Conservation (phyloP, 305 asterid species). For the Fraxinus latifolia region DNA sequence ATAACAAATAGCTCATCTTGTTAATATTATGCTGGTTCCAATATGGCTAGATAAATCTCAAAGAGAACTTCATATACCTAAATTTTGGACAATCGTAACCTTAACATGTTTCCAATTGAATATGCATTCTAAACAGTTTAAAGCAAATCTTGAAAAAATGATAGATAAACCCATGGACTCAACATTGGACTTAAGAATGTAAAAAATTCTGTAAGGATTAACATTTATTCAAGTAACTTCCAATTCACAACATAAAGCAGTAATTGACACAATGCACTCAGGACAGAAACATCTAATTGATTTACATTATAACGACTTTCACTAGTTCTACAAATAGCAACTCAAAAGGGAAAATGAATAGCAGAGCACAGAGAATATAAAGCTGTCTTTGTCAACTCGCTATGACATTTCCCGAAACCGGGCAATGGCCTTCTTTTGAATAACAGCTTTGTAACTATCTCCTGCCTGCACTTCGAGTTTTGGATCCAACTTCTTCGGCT, state of each 20-base stretch:
- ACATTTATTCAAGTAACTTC: background rate
- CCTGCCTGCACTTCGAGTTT: slow-evolving; percentile 92
- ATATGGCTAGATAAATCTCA: background rate
- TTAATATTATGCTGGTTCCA: background rate
- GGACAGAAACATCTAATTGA: background rate
- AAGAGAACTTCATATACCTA: background rate
- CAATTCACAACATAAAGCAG: slow-evolving; percentile 1
- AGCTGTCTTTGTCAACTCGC: slow-evolving; percentile 10
- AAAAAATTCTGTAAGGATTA: background rate
- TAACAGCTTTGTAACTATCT: slow-evolving; percentile 91
- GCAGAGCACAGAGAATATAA: background rate
- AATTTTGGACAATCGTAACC: background rate
- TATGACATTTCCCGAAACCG: slow-evolving; percentile 91
- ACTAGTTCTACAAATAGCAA: background rate
- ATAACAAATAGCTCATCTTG: background rate
- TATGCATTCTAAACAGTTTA: background rate
- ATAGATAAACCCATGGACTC: background rate
- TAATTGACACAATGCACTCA: background rate
- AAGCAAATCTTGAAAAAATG: background rate
- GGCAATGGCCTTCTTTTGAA: slow-evolving; percentile 96
- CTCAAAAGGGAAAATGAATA: background rate
- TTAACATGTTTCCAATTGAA: background rate
- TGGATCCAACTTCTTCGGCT: slow-evolving; percentile 80
- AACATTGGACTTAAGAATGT: background rate
- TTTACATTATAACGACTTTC: background rate